A percentile compares a stretch with the other conserved stretches of the same genome.
Evolutionary conservation across 1,284 basidiomycete species (phyloP).

Genomic region (Trametes pubescens): DNA sequence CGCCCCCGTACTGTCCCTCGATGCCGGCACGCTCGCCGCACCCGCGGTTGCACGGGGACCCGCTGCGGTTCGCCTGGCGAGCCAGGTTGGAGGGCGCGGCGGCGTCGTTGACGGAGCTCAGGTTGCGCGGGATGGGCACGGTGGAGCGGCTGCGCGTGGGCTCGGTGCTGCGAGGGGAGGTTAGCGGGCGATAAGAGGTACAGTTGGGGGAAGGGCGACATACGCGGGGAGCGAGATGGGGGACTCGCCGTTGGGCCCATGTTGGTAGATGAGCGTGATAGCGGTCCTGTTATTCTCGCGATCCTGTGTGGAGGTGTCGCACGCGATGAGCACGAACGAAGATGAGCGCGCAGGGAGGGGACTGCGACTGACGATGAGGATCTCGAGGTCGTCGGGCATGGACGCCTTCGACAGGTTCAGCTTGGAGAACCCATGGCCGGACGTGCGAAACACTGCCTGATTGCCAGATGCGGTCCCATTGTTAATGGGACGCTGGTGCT

Average conservation of each 20-base stretch:
- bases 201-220: background rate
- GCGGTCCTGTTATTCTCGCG: conserved; percentile 2
- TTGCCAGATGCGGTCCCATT: too few relatives aligned
- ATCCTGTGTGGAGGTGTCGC: too few relatives aligned
- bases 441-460: too few relatives aligned
- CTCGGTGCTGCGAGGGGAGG: background rate
- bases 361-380: conserved; percentile 1
- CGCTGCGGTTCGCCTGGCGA: background rate
- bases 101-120: background rate
- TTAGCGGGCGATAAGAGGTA: too few relatives aligned
- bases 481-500: background rate
- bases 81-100: conserved; percentile 5
- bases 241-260: background rate
- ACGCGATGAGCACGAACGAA: background rate
- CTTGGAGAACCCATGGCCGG: background rate
- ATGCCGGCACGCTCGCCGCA: background rate
- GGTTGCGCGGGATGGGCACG: background rate
- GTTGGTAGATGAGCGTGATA: conserved; percentile 10
- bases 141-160: background rate
- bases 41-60: background rate
- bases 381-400: background rate
- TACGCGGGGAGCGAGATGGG: background rate
- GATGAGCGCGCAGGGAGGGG: background rate
- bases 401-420: background rate
- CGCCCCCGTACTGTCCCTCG: background rate